A percentile compares a stretch with the other conserved stretches of the same genome.
Evolutionary conservation across 140 eudicot species (phyloP).

Genomic region (Oenanthe javanica): DNA sequence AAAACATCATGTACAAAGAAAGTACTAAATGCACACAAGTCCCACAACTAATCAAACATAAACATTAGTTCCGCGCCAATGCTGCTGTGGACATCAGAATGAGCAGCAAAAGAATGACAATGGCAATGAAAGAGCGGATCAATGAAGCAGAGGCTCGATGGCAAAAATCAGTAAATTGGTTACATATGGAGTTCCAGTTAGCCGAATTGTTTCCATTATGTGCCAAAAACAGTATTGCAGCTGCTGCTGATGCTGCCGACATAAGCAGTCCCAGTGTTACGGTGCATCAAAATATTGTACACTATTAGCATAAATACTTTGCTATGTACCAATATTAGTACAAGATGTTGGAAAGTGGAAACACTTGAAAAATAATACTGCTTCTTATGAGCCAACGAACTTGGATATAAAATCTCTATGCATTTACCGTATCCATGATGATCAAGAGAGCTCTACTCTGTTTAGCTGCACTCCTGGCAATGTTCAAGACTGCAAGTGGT

Average conservation of each 20-base stretch:
- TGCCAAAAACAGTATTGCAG: background rate
- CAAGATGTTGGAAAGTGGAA: background rate
- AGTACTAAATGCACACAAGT: background rate
- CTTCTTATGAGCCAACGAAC: too few species aligned
- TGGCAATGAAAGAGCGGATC: slow-evolving; percentile 43
- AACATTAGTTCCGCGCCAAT: background rate
- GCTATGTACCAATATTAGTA: background rate
- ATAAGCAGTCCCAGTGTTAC: background rate
- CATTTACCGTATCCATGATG: too few species aligned
- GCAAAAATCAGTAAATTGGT: slow-evolving; percentile 41
- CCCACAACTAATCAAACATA: background rate
- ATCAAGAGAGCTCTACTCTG: too few species aligned
- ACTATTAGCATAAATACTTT: background rate
- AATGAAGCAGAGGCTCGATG: slow-evolving; percentile 47
- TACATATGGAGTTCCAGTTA: slow-evolving; percentile 56
- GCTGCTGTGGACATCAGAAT: background rate
- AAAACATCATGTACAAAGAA: background rate
- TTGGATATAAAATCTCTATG: background rate
- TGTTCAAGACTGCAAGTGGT: slow-evolving; percentile 41
- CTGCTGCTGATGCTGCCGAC: slow-evolving; percentile 1
- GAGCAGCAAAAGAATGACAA: background rate
- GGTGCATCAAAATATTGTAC: background rate
- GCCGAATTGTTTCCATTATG: slow-evolving; percentile 33
- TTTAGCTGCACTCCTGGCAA: slow-evolving; percentile 40
- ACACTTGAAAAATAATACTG: background rate